Evolutionary conservation across 805 yeast genomes (phyloP).

Genomic region (Ogataea paraovalis): DNA sequence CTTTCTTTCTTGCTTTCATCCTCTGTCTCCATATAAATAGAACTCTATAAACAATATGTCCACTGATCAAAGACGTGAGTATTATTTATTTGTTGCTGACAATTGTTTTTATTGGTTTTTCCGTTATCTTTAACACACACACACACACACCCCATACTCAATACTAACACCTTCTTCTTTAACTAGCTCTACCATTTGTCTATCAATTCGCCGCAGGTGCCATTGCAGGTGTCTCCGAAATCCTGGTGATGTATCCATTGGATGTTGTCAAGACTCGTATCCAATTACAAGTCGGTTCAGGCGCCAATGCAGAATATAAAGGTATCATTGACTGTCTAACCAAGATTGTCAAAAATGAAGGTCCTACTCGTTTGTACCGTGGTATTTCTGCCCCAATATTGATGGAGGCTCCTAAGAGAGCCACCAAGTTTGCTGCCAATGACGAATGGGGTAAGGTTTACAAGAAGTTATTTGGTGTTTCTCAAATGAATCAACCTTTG

Average conservation of each 20-base stretch:
- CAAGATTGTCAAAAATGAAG: conserved; percentile 84
- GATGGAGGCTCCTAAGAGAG: conserved; percentile 99
- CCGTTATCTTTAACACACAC: too few relatives aligned
- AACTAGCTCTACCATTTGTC: conserved; percentile 70
- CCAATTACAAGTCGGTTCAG: conserved; percentile 69
- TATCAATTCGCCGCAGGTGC: conserved; percentile 91
- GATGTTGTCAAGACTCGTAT: conserved; percentile 97
- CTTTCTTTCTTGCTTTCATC: background rate
- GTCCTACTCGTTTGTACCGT: conserved; percentile 76
- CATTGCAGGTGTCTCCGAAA: conserved; percentile 97
- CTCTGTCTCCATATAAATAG: too few relatives aligned
- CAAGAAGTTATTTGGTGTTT: conserved; percentile 63
- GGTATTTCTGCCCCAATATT: conserved; percentile 95
- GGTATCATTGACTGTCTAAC: conserved; percentile 83
- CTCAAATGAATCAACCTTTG: conserved; percentile 70
- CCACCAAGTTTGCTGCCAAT: conserved; percentile 96
- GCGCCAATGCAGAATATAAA: conserved; percentile 57
- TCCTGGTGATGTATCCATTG: conserved; percentile 91
- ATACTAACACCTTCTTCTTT: conserved; percentile 1
- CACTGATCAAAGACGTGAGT: conserved; percentile 21
- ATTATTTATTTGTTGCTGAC: too few relatives aligned
- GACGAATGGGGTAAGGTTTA: conserved; percentile 93
- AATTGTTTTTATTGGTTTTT: too few relatives aligned
- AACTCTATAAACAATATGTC: conserved; percentile 6
- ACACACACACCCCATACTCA: background rate